Conservation (phyloP, 768 basidiomycete species). For the Mycena indigotica region DNA sequence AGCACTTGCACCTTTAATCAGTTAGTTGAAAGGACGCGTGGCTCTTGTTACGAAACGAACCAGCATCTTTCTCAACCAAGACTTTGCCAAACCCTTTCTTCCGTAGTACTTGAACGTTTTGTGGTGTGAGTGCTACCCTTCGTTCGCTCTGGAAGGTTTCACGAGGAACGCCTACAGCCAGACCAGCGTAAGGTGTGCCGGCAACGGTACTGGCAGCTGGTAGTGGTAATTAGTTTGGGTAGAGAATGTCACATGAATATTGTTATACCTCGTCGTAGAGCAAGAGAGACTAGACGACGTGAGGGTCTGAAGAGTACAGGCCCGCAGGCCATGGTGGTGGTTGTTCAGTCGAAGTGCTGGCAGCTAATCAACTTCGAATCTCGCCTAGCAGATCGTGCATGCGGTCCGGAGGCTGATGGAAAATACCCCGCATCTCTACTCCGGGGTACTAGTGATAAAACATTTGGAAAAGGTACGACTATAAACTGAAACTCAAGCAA, state of each 20-base stretch:
- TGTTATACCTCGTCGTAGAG: conserved; percentile 19
- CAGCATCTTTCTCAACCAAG: conserved; percentile 58
- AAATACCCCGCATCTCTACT: neutral
- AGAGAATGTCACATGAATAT: neutral
- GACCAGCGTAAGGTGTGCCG: conserved; percentile 64
- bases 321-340: conserved; percentile 16
- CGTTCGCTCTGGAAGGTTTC: conserved; percentile 80
- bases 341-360: neutral
- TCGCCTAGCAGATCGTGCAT: neutral
- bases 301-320: conserved; percentile 9
- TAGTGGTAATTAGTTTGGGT: neutral
- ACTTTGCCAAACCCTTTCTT: conserved; percentile 83
- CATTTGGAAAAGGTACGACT: too few relatives aligned
- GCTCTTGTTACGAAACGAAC: neutral
- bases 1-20: conserved; percentile 61
- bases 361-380: neutral
- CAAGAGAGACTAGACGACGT: conserved; percentile 9
- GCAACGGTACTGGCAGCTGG: conserved; percentile 19
- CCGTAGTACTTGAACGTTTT: conserved; percentile 69
- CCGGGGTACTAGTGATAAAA: too few relatives aligned
- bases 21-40: neutral
- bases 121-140: conserved; percentile 80
- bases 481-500: too few relatives aligned
- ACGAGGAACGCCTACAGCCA: conserved; percentile 75
- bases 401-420: neutral